Base-by-base conservation (phyloP, 345 rosid species). In the Eucalyptus pauciflora region DNA sequence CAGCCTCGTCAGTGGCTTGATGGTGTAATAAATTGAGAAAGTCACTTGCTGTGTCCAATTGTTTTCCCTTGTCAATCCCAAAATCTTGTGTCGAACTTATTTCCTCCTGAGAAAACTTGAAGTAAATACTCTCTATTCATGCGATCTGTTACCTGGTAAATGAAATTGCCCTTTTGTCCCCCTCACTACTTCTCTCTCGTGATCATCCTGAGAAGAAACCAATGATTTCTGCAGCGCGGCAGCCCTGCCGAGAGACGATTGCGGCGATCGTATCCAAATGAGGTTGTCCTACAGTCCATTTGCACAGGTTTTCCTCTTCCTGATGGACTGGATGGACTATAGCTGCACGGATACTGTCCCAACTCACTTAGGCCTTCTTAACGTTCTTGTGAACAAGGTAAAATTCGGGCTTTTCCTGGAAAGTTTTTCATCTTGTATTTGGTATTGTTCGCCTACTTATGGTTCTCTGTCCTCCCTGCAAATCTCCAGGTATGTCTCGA, bases 291-390 rank as follows among this genome's bases (percentile, higher is more conserved):
- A 93, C 89, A 92, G 96, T 90, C 94, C 95, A 9, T 85, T 94
- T 89, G 97, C 96, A 14, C 97, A 94, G 11, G 88, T 94, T 62
- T 87, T 94, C 88, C 90, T 96, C 87, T 95, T 92, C 92, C 89
- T 94, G 89, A 89, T 94, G 54, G 95, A 95, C 90, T 96, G 97
- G 98, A 93, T 94, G 95, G 96, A 95, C 88, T 95, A 88, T 90
- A 92, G 96, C 22, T 95, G 95, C 90, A 94, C 95, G 37, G 97
- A 93, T 90, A 64, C 93, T 8, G 90, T 96, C 37, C 96, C 96
- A 46, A 92, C 88, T 79, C 94, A 88, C 86, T 92, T 94, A 90
- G 97, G 96, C 88, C 93, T 96, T 37, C 94, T 96, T 90, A 92
- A 92, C 89, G 67, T 94, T 48, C 96, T 95, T 69, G 93, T 96